Evolutionary conservation across 2,329 filamentous ascomycete genomes (phyloP), one percentile per base, ranked within the genome.

Genomic region (Aciculosporium take): DNA sequence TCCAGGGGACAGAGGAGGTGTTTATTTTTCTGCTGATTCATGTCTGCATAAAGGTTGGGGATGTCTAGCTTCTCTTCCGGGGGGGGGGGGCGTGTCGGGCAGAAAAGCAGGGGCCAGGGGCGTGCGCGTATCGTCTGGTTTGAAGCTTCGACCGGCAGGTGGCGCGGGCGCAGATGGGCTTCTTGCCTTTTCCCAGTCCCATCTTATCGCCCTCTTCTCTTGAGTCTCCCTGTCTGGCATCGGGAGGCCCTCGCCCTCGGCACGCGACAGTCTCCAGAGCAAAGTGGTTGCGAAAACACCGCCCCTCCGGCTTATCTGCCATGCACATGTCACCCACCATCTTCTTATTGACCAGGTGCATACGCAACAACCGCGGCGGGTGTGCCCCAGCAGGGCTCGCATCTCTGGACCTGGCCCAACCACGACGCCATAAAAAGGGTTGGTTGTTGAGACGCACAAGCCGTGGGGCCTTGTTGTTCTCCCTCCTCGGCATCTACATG

Each of bases 401-500:
- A 30, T 39, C 30, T 39, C 13, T 3, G 9, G 17, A 15, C 2
- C 13, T 20, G 17, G 25, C 36, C 36, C 36, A 30, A 30, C 36
- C 36, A 13, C 10, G 10, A 20, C 24, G 25, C 25, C 25, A 29
- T 10, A 7, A 34, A 37, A 36, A 43, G 31, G n/a, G n/a, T n/a
- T n/a, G n/a, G 41, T 44, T 44, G 42, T 44, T 44, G 42, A 40
- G 42, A 37, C 29, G 37, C 42, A 34, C 32, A 37, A 28, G 42
- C 27, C 37, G 37, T 27, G 37, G 37, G 17, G 15, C 31, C 7
- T 23, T 20, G 15, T 28, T 23, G 12, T 33, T 18, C n/a, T 13
- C 4, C 5, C 23, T 23, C 23, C 10, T 21, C 10, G 7, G 15
- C 8, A n/a, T n/a, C n/a, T n/a, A n/a, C n/a, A n/a, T n/a, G n/a